Percentiles rank a stretch among this genome's conserved stretches.
phyloP scores from a whole-genome alignment of 495 filamentous ascomycete species.

The Trichoderma reesei region DNA sequence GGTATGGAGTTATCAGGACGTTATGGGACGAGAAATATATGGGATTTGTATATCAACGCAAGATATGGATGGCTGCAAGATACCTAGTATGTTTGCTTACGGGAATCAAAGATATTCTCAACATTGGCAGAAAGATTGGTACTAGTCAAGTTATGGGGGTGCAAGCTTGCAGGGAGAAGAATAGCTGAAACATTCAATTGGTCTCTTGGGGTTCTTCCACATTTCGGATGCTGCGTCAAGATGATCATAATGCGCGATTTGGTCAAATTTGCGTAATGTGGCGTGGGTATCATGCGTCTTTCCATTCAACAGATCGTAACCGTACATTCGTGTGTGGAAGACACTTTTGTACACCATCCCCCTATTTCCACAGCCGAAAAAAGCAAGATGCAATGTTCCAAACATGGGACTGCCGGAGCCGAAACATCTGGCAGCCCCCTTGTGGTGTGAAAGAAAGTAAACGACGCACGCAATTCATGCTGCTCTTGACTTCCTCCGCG shows the following conservation, averaged over 20 bases:
- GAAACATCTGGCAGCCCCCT: neutral
- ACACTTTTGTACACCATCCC: neutral
- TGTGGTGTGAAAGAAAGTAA: neutral
- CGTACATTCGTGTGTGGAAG: neutral
- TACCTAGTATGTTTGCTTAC: too few species aligned
- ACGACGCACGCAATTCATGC: neutral
- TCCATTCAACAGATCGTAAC: slow-evolving; percentile 6
- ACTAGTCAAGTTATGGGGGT: too few species aligned
- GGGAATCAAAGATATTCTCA: too few species aligned
- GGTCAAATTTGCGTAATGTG: neutral
- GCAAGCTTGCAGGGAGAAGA: too few species aligned
- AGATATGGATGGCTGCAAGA: too few species aligned
- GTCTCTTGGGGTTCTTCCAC: too few species aligned
- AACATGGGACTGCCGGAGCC: neutral
- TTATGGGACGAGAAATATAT: neutral
- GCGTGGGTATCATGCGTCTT: slow-evolving; percentile 4
- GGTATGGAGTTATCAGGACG: neutral
- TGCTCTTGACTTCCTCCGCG: neutral
- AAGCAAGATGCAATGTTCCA: neutral
- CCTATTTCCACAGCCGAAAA: neutral
- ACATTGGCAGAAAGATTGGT: too few species aligned
- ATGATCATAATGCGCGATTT: neutral
- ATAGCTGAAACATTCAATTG: too few species aligned
- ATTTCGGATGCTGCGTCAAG: neutral
- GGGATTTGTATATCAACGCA: too few species aligned